Evolutionary conservation across 2,329 filamentous ascomycete species (phyloP), one percentile per base, ranked within the genome.

Genomic region (Trichoderma asperellum): DNA sequence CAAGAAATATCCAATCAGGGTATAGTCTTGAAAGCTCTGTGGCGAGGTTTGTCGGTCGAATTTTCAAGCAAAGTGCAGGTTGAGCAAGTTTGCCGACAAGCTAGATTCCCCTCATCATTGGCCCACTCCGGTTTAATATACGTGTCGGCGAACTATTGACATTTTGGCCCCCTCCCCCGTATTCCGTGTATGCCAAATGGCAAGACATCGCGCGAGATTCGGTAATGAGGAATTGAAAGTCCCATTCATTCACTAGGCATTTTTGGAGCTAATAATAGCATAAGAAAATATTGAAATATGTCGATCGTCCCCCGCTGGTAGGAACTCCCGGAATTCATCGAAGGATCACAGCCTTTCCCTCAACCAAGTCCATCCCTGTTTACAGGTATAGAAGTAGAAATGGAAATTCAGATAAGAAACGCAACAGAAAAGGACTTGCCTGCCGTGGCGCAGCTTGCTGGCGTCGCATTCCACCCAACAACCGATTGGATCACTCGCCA

Each of bases 401-500:
- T 73, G 72, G 12, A 69, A 18, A 40, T 73, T 11, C n/a, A 29
- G n/a, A 40, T 72, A 37, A 72, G 72, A 35, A 29, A 34, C 3
- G 72, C 72, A 24, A 65, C 61, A n/a, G 66, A 70, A 24, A 52
- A 63, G 12, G 72, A 73, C 14, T 24, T 72, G 4, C 62, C 64
- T 29, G 55, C 61, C 37, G 70, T 73, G 35, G 72, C 64, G 10
- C 53, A 57, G 12, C 56, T 73, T 24, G 68, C 72, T 32, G 64
- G 58, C 37, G 57, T 49, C 10, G 64, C 49, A 12, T 73, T 73
- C 43, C 66, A 72, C 21, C 72, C 72, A 12, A 68, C 63, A 55
- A 72, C 69, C 14, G 72, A 73, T 55, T 67, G 67, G 64, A 61
- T 73, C 43, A 59, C 71, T 27, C 64, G 68, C n/a, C 58, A 69